phyloP scores from a whole-genome alignment of 1,139 yeast species.

The Taphrina wiesneri region DNA sequence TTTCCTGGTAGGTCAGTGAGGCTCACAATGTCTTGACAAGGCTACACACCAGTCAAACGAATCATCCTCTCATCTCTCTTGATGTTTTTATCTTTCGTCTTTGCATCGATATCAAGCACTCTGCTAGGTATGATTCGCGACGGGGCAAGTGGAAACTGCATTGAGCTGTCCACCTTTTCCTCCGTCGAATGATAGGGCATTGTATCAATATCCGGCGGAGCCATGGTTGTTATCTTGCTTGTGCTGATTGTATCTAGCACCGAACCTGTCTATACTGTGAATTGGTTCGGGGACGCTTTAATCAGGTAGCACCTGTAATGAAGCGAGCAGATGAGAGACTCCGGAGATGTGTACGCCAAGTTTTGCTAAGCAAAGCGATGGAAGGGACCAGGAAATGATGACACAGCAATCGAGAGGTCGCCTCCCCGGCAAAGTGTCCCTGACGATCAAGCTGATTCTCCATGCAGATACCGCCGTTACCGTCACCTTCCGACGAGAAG shows the following conservation, averaged over 20 bases:
- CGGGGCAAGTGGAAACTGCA: constrained; percentile 37
- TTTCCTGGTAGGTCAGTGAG: constrained; percentile 5
- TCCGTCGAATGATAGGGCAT: constrained; percentile 5
- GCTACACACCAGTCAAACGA: constrained; percentile 45
- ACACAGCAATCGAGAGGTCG: background rate
- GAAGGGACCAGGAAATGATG: background rate
- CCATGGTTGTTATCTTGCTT: background rate
- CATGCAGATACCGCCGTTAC: too few species aligned
- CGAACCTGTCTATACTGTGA: too few species aligned
- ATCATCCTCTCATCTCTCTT: constrained; percentile 45
- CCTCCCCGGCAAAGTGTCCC: too few species aligned
- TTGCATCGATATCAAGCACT: constrained; percentile 40
- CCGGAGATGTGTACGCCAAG: background rate
- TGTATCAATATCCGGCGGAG: constrained; percentile 23
- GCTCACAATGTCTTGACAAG: background rate
- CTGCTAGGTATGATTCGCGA: constrained; percentile 10
- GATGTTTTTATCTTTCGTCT: constrained; percentile 45
- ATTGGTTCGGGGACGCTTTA: background rate
- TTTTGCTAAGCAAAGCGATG: too few species aligned
- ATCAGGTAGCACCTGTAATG: background rate
- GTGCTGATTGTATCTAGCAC: background rate
- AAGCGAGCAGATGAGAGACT: background rate
- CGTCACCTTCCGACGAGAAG: background rate
- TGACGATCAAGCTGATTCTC: too few species aligned
- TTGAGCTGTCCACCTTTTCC: background rate